Conservation (phyloP, 306 rosid species). For the Nissolia schottii region DNA sequence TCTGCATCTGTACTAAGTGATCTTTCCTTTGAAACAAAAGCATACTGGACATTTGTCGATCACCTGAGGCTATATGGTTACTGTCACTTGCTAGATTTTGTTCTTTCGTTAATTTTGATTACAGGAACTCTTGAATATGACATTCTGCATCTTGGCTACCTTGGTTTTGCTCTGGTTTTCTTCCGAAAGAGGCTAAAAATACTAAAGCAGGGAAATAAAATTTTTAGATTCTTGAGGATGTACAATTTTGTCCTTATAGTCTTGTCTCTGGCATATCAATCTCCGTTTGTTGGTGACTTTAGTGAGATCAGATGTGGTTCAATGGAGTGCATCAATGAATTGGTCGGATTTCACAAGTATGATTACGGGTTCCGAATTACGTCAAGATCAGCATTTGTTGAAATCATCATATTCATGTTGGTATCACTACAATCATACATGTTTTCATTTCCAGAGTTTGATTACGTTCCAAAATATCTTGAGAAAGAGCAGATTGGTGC, state of each 20-base stretch:
- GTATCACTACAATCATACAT: constrained; percentile 82
- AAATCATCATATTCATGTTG: constrained; percentile 80
- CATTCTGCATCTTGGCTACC: constrained; percentile 91
- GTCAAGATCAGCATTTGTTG: constrained; percentile 84
- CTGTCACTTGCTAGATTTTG: constrained; percentile 86
- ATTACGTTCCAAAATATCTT: constrained; percentile 72
- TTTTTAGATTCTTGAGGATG: constrained; percentile 72
- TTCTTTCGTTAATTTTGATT: constrained; percentile 75
- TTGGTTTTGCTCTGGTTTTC: constrained; percentile 87
- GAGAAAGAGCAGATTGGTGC: constrained; percentile 95
- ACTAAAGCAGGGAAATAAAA: constrained; percentile 73
- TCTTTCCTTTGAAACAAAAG: constrained; percentile 91
- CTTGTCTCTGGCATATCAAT: constrained; percentile 88
- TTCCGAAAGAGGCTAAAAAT: constrained; percentile 77
- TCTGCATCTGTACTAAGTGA: constrained; percentile 73
- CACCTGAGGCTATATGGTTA: constrained; percentile 82
- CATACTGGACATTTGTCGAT: constrained; percentile 91
- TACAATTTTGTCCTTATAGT: constrained; percentile 76
- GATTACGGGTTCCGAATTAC: constrained; percentile 90
- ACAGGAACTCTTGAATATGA: constrained; percentile 95
- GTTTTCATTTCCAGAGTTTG: constrained; percentile 76
- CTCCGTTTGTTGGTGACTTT: constrained; percentile 73
- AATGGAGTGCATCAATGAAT: constrained; percentile 48
- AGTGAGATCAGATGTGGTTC: constrained; percentile 58
- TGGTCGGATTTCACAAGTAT: constrained; percentile 85